Base-by-base conservation (phyloP, 768 basidiomycete genomes). In the Tylopilus sp. region DNA sequence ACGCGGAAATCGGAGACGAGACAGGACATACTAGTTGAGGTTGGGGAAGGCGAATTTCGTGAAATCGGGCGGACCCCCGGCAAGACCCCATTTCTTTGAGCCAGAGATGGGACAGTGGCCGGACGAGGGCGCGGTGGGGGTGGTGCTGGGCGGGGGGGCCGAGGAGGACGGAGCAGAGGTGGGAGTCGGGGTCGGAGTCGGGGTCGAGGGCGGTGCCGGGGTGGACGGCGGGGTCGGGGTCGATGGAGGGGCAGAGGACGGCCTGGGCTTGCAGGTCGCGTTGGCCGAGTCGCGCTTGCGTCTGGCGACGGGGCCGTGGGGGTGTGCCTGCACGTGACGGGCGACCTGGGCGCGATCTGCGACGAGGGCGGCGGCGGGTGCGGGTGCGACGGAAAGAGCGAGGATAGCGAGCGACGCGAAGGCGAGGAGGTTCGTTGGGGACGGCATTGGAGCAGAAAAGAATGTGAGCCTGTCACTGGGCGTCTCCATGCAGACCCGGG, bases 341-440 rank as follows among this genome's bases (percentile, higher is more conserved):
- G 71, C 78, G 33, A 75, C 63, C 19, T 76, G 77, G 1, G 56
- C 46, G 6, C 58, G 63, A 42, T 65, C 64, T 6, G 79, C 59
- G 6, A 75, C 76, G 45, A 90, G 73, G 8, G 87, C 87, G 58
- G 73, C 74, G 36, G 73, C 81, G 22, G 78, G 75, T 8, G 72
- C 52, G 0, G 80, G 65, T 29, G 64, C 74, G 51, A 79, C 75
- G 7, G 82, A 77, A 58, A 74, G 73, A 43, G 79, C 74, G 55
- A 88, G 53, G 56, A 89, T 61, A 21, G 83, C 79, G 48, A 90
- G 63, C 24, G 83, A 73, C 16, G 81, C 72, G 36, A 89, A 55
- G 21, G 86, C 78, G 48, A 89, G 25, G 55, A 89, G 68, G 62
- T 78, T 79, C 63, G 57, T 79, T 85, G 53, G 71, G 38, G 44